Evolutionary conservation across 2,329 filamentous ascomycete genomes (phyloP).

Genomic region (Alternaria postmessia): DNA sequence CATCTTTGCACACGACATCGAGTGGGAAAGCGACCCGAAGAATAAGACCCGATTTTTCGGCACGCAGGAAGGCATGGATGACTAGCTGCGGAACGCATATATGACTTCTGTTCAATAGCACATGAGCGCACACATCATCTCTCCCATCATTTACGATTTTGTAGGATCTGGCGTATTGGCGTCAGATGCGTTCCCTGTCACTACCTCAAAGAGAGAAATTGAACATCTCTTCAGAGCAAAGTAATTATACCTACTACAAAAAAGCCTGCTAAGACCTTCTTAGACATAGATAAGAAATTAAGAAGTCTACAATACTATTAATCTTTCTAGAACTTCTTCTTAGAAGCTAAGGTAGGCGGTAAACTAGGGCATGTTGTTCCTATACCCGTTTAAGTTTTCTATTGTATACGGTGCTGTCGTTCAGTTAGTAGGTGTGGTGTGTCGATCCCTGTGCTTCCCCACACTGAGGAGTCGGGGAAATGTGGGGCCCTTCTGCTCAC

Average conservation of each 20-base stretch:
- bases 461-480: conserved; percentile 13
- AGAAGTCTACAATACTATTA: too few species aligned
- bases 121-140: neutral
- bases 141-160: neutral
- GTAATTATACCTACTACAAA: too few species aligned
- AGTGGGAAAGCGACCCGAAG: conserved; percentile 55
- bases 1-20: conserved; percentile 61
- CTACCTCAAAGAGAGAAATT: too few species aligned
- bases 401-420: too few species aligned
- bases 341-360: too few species aligned
- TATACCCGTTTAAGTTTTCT: too few species aligned
- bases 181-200: neutral
- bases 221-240: too few species aligned
- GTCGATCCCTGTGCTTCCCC: conserved; percentile 16
- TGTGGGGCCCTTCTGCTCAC: conserved; percentile 13
- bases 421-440: neutral
- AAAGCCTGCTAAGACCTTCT: too few species aligned
- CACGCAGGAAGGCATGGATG: conserved; percentile 1
- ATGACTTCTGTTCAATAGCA: neutral
- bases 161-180: neutral
- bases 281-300: too few species aligned
- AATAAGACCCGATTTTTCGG: conserved; percentile 44
- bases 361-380: too few species aligned
- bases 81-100: neutral
- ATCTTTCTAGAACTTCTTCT: too few species aligned